These are phyloP conservation scores for Jatropha curcas DNA, from an alignment of 345 rosid species.

Conservation along the genomic window DNA sequence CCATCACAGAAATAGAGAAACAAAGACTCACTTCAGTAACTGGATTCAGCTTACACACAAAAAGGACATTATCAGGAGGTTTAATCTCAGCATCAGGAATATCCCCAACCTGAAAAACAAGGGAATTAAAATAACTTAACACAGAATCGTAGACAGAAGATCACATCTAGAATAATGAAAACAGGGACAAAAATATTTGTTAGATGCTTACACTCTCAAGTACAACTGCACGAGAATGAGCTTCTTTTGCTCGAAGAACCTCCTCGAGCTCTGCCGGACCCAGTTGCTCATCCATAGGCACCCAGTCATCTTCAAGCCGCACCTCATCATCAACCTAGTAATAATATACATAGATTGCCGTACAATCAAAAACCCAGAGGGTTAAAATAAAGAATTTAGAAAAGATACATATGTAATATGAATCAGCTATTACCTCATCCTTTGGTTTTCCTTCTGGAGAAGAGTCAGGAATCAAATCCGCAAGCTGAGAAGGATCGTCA, in stretches of 20 bases:
- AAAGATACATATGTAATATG: neutral
- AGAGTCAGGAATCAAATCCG: constrained; percentile 76
- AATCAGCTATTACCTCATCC: constrained; percentile 60
- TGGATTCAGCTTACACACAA: constrained; percentile 97
- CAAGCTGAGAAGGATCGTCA: constrained; percentile 76
- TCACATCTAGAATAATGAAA: constrained; percentile 11
- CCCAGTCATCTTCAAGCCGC: constrained; percentile 98
- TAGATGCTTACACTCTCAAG: constrained; percentile 79
- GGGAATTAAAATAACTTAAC: constrained; percentile 3
- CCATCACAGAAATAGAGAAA: constrained; percentile 11
- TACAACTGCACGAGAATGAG: constrained; percentile 93
- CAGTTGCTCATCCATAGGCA: constrained; percentile 88
- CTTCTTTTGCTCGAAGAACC: constrained; percentile 72
- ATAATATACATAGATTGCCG: neutral
- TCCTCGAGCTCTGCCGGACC: constrained; percentile 69
- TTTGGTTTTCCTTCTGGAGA: constrained; percentile 94
- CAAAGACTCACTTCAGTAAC: constrained; percentile 84
- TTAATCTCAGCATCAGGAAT: constrained; percentile 80
- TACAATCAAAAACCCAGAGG: neutral
- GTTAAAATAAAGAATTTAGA: neutral
- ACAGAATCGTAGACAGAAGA: constrained; percentile 4
- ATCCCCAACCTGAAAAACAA: constrained; percentile 55
- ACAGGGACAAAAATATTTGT: constrained; percentile 10
- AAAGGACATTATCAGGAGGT: constrained; percentile 95
- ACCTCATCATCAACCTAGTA: constrained; percentile 69